Conservation (phyloP, 1,284 basidiomycete species). For the Amylostereum areolatum region DNA sequence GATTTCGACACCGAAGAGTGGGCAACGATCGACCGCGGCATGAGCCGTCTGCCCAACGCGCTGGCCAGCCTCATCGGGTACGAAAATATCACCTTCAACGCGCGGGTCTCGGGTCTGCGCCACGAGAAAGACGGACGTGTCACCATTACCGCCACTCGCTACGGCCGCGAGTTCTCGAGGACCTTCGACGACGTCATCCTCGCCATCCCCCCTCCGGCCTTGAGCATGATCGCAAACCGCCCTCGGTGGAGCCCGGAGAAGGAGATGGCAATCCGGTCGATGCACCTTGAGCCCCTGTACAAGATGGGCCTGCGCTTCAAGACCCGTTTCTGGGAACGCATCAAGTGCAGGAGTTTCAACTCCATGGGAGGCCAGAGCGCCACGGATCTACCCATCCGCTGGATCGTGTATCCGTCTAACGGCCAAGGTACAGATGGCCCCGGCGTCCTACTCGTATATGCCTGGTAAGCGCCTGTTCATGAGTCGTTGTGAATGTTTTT, state of each 20-base stretch:
- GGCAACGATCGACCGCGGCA: conserved; percentile 16
- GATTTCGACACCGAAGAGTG: conserved; percentile 17
- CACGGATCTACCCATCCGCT: conserved; percentile 30
- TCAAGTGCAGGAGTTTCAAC: conserved; percentile 6
- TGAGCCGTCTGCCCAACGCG: conserved; percentile 15
- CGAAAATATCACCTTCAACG: conserved; percentile 14
- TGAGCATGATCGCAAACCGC: conserved; percentile 16
- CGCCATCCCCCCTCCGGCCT: conserved; percentile 17
- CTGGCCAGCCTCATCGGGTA: conserved; percentile 15
- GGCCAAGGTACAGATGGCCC: conserved; percentile 19
- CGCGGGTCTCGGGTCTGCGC: conserved; percentile 13
- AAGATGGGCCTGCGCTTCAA: conserved; percentile 33
- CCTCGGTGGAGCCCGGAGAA: conserved; percentile 12
- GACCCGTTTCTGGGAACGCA: conserved; percentile 29
- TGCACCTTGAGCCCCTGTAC: conserved; percentile 23
- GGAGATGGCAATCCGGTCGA: conserved; percentile 22
- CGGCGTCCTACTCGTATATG: conserved; percentile 19
- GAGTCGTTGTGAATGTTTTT: not conserved
- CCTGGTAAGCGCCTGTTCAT: conserved; percentile 8
- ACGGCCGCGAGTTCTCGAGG: not conserved
- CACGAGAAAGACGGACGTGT: conserved; percentile 9
- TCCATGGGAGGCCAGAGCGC: conserved; percentile 26
- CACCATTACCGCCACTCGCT: conserved; percentile 2
- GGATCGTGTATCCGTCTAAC: conserved; percentile 32
- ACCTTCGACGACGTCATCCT: conserved; percentile 16